phyloP scores from a whole-genome alignment of 2,329 filamentous ascomycete genomes.

The Diaporthe vexans region DNA sequence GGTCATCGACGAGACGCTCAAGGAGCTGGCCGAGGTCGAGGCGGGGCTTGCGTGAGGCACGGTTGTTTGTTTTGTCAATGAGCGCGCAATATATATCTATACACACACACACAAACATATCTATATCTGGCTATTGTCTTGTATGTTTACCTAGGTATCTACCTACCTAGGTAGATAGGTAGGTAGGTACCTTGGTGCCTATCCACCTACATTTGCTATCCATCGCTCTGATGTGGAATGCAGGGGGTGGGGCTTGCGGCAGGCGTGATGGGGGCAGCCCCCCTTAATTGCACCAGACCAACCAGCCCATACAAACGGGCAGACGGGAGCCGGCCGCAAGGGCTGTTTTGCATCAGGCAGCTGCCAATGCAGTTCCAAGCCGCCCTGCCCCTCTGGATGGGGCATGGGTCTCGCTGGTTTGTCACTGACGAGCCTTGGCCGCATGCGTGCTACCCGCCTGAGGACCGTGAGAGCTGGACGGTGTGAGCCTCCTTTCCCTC shows the following conservation, averaged over 20 bases:
- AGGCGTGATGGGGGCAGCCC: background rate
- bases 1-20: conserved; percentile 56
- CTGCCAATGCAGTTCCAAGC: background rate
- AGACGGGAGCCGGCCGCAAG: no score
- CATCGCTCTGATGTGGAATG: no score
- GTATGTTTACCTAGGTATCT: no score
- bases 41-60: conserved; percentile 53
- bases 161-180: no score
- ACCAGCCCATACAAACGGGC: no score
- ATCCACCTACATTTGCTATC: no score
- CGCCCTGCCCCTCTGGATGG: background rate
- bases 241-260: background rate
- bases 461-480: background rate
- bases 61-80: no score
- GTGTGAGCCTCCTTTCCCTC: background rate
- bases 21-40: conserved; percentile 60
- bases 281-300: background rate
- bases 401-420: background rate
- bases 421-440: conserved; percentile 24
- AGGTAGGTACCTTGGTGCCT: no score
- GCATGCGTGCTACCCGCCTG: conserved; percentile 10
- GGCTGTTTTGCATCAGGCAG: no score
- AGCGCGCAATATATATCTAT: no score
- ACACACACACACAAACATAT: no score
- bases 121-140: no score